phyloP scores from a whole-genome alignment of 345 rosid species.

The Pistacia vera region DNA sequence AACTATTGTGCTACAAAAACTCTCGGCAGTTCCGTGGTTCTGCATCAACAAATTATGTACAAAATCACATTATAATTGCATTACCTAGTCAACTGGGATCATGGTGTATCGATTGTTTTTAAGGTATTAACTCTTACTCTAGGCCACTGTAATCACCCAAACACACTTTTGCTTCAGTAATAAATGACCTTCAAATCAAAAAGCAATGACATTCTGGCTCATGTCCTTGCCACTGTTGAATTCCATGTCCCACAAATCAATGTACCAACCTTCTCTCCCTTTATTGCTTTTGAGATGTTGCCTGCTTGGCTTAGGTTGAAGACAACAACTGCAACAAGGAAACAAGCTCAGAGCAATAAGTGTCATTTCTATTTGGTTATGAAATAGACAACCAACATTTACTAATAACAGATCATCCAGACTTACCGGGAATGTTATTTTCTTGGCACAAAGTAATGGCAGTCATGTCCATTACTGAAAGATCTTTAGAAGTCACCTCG shows the following conservation, averaged over 20 bases:
- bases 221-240: slow-evolving; percentile 37
- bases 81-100: neutral
- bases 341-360: slow-evolving; percentile 6
- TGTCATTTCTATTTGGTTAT: neutral
- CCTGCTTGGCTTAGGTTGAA: slow-evolving; percentile 85
- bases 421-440: slow-evolving; percentile 89
- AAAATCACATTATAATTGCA: neutral
- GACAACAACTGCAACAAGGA: slow-evolving; percentile 67
- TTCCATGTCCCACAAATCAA: slow-evolving; percentile 67
- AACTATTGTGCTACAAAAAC: neutral
- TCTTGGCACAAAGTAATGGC: slow-evolving; percentile 96
- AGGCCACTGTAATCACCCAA: slow-evolving; percentile 1
- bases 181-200: neutral
- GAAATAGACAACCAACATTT: neutral
- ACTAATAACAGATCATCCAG: neutral
- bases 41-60: neutral
- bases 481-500: slow-evolving; percentile 87
- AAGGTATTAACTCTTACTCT: slow-evolving; percentile 11
- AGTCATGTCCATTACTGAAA: slow-evolving; percentile 98
- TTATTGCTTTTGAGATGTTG: slow-evolving; percentile 85
- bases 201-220: slow-evolving; percentile 19
- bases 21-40: neutral
- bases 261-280: slow-evolving; percentile 88
- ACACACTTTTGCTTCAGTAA: slow-evolving; percentile 4
- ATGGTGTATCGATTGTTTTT: neutral